Evolutionary conservation across 495 filamentous ascomycete species (phyloP), one percentile per base, ranked within the genome.

Genomic region (Aspergillus incahuasiensis): DNA sequence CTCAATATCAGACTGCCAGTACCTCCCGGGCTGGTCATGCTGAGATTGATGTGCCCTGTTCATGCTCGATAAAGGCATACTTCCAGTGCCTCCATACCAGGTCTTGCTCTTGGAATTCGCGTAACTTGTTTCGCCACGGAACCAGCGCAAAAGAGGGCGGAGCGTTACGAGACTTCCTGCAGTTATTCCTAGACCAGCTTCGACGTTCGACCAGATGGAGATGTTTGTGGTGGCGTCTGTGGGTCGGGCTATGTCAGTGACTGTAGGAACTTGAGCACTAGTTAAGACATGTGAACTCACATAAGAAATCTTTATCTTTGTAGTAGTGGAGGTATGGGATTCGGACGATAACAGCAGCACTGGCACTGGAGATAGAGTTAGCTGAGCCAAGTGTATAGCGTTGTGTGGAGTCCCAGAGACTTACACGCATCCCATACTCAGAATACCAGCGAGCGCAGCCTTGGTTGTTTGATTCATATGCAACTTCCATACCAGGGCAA

Each of bases 111-210:
- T 63, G 13, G 63, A 61, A 9, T 59, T 57, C 11, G 16, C 57
- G n/a, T 63, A 72, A 48, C 61, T 68, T 48, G 67, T 55, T 38
- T 35, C 32, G 32, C 72, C 73, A 13, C 67, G 63, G 46, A 75
- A 71, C 71, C 71, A 75, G 52, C 73, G 71, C 60, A 83, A 74
- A 0, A 79, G 63, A 6, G 76, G 75, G 15, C 73, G 72, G n/a
- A 78, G 70, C 8, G 73, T 76, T 6, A 74, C 72, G 3, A 79
- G 70, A 42, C 72, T 75, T 30, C 73, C 77, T 30, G 74, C 73
- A 20, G 71, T 67, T 43, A 79, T 77, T 21, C 74, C 77, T 1
- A 79, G 64, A n/a, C 71, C 65, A 15, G 67, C 69, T 56, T 79
- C 75, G 56, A 78, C 64, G 24, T 71, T 72, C 40, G 73, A 74